A percentile compares a stretch with the other conserved stretches of the same genome.
phyloP scores from a whole-genome alignment of 164 flowering plant species.

The Vitis labrusca region DNA sequence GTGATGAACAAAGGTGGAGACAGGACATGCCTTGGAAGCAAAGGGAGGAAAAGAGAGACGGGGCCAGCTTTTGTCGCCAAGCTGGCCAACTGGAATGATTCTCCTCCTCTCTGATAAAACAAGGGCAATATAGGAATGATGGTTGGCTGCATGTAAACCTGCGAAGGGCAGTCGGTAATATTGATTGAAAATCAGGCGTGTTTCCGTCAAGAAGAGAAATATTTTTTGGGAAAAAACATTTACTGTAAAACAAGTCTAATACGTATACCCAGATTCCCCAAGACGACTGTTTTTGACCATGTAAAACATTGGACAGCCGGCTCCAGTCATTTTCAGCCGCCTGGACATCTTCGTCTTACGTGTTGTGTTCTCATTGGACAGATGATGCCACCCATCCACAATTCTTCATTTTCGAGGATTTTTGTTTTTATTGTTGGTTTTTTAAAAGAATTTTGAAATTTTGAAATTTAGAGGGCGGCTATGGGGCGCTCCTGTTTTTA shows the following conservation, averaged over 20 bases:
- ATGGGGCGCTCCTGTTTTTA: background rate
- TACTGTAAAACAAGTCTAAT: background rate
- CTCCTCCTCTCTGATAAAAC: background rate
- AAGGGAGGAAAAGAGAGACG: slow-evolving; percentile 12
- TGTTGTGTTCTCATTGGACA: slow-evolving; percentile 15
- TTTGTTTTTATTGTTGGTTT: background rate
- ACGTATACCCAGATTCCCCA: slow-evolving; percentile 4
- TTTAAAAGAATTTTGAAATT: background rate
- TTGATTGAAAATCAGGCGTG: background rate
- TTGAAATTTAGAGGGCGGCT: background rate
- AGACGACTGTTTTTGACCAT: background rate
- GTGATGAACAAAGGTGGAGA: slow-evolving; percentile 13
- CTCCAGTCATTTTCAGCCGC: slow-evolving; percentile 24
- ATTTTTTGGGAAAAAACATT: background rate
- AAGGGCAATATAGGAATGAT: slow-evolving; percentile 2
- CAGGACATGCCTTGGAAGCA: slow-evolving; percentile 30
- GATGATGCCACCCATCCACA: background rate
- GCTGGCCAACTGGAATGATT: slow-evolving; percentile 15
- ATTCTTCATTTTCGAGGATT: slow-evolving; percentile 9
- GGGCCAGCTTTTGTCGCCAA: slow-evolving; percentile 32
- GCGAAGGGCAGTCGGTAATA: background rate
- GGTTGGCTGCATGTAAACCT: background rate
- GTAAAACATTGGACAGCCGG: slow-evolving; percentile 19
- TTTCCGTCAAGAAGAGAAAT: background rate
- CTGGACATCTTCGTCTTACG: slow-evolving; percentile 12